Base-by-base conservation (phyloP, 139 green algal species). In the Chlorella sorokiniana region DNA sequence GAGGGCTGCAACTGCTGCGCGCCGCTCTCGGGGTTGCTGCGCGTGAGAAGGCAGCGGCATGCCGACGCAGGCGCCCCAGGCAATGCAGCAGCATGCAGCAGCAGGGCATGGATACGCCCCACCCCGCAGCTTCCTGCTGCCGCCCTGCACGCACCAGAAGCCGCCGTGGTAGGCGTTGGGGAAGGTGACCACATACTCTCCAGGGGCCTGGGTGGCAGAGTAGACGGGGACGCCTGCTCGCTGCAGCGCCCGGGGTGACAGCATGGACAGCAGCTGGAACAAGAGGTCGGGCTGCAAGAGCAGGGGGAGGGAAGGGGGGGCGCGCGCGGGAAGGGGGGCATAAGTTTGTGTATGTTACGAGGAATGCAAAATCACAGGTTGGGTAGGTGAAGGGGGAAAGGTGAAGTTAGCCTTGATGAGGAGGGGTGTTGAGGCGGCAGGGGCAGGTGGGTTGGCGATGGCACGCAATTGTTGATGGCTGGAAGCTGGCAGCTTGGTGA, bases 151-250 rank as follows among this genome's bases (percentile, higher is more conserved):
- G 27, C 59, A 83, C 61, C 86, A 87, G 79, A 98, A 92, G 27
- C 84, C 86, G 41, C 81, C 90, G 78, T 95, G 89, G 81, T 97
- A 98, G 4, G 91, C 84, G 5, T 86, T 86, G 5, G 95, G 95
- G 81, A 96, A 97, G 27, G 93, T 96, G 29, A 98, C 73, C 35
- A 98, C 86, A 68, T 95, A 95, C 81, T 96, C 89, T 7, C 94
- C 93, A 0, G 86, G 38, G n/a, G 88, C 69, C 83, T 92, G 70
- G 44, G 70, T 45, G 31, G 45, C 84, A 94, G 61, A 77, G 76
- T 83, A 87, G 40, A 93, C 81, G 4, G 91, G 88, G 38, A 96
- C 90, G 44, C 88, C 86, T 1, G 82, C 45, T 10, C 85, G 40
- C 9, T 59, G 33, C 81, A 97, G 86, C 37, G 81, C 59, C 9